phyloP scores from a whole-genome alignment of 306 rosid species.

The Lotus japonicus region DNA sequence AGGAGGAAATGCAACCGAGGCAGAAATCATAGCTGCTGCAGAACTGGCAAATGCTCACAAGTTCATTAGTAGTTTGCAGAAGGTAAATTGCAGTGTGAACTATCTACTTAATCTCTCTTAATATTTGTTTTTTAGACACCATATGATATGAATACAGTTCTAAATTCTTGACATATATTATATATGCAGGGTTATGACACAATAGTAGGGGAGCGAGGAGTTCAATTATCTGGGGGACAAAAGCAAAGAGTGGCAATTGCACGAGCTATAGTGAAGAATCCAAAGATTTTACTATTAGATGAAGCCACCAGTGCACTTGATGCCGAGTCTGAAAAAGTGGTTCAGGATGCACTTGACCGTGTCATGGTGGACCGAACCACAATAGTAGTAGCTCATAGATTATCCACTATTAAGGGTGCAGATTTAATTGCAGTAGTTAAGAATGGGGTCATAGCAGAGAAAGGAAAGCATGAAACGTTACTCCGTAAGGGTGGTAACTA shows the following conservation, averaged over 20 bases:
- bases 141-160: background rate
- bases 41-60: slow-evolving; percentile 59
- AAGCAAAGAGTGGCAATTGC: slow-evolving; percentile 69
- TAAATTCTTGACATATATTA: background rate
- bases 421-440: slow-evolving; percentile 55
- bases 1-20: slow-evolving; percentile 50
- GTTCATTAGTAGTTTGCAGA: slow-evolving; percentile 57
- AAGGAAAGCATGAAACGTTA: slow-evolving; percentile 42
- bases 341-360: slow-evolving; percentile 60
- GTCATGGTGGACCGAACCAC: slow-evolving; percentile 57
- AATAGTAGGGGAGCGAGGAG: slow-evolving; percentile 50
- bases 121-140: background rate
- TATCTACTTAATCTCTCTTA: background rate
- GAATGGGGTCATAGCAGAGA: slow-evolving; percentile 51
- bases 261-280: slow-evolving; percentile 54
- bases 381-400: slow-evolving; percentile 61
- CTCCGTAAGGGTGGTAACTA: slow-evolving; percentile 32
- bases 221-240: slow-evolving; percentile 61
- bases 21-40: slow-evolving; percentile 59
- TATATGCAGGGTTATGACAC: slow-evolving; percentile 55
- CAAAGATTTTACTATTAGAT: slow-evolving; percentile 54
- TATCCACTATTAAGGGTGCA: slow-evolving; percentile 54
- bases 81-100: slow-evolving; percentile 22
- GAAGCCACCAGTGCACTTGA: slow-evolving; percentile 81
- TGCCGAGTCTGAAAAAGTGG: slow-evolving; percentile 68